A percentile compares a stretch with the other conserved stretches of the same genome.
Evolutionary conservation across 2,329 filamentous ascomycete genomes (phyloP).

Genomic region (Pyricularia grisea): DNA sequence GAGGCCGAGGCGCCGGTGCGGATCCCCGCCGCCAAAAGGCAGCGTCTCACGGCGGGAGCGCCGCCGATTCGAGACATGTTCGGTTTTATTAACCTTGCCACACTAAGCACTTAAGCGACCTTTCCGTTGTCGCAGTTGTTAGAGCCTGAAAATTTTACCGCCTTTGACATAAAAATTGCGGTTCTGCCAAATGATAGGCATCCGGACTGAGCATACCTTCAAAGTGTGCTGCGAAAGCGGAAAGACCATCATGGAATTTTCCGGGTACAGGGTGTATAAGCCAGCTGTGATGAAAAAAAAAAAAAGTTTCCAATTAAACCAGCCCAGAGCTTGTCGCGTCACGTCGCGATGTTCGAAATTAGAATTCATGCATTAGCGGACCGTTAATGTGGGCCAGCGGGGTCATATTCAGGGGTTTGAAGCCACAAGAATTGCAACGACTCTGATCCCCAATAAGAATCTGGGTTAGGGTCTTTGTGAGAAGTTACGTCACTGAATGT

Average conservation of each 20-base stretch:
- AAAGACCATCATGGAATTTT: neutral
- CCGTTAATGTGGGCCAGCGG: neutral
- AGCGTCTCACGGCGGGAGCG: constrained; percentile 1
- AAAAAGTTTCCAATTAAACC: neutral
- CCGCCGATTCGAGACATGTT: neutral
- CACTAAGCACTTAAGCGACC: neutral
- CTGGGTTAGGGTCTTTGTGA: neutral
- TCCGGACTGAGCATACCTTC: neutral
- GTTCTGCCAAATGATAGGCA: too few species aligned
- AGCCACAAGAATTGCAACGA: neutral
- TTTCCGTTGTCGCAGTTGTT: neutral
- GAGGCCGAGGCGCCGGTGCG: neutral
- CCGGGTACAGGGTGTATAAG: neutral
- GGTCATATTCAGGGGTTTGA: neutral
- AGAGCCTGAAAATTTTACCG: neutral
- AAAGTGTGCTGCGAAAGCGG: neutral
- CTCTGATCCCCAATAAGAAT: neutral
- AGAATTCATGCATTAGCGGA: neutral
- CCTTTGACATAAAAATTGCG: neutral
- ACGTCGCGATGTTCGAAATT: neutral
- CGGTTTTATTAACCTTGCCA: neutral
- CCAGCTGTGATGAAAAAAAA: neutral
- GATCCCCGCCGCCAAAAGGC: neutral
- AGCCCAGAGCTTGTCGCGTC: neutral
- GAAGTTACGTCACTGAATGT: neutral